Base-by-base conservation (phyloP, 176 grass and related monocot species). In the Cymbopogon citratus region DNA sequence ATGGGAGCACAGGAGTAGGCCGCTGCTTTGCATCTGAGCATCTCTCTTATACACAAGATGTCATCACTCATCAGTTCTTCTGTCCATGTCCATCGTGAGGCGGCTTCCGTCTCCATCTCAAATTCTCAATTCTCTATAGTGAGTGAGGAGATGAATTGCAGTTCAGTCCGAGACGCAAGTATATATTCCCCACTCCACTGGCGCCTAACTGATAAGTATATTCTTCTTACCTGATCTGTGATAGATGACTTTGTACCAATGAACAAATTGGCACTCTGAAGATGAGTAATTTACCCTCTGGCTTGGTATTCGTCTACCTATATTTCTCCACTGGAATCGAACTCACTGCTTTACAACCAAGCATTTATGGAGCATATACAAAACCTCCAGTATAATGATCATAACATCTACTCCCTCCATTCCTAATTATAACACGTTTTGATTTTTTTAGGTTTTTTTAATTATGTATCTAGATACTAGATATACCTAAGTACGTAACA, bases 131-230 rank as follows among this genome's bases (percentile, higher is more conserved):
- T 46, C 44, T 60, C 3, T 24, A 1, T 24, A 25, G 54, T 59
- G 54, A 59, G 24, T 23, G 54, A 59, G 12, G 71, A 61, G 49
- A 26, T 13, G 66, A 72, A 72, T 61, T 10, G 60, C 12, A 16
- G 25, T 54, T 54, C 7, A 71, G 24, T 44, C 3, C 5, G 66
- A 38, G 21, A 89, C 78, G 56, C 67, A 83, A 82, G 84, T 69
- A 90, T 83, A 73, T 74, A 79, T 86, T 83, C 88, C 26, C 61
- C 56, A 12, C 9, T 60, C 83, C 66, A 77, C 59, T 38, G 16
- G 63, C 66, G 28, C 64, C 73, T 24, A 79, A 69, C 18, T 38
- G 88, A 86, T 75, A 48, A 79, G 74, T 63, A 83, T 86, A 90
- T 83, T 86, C 88, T 79, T 83, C 80, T 69, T 54, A 33, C 40